Evolutionary conservation across 164 flowering plant genomes (phyloP).

Genomic region (Liquidambar formosana): DNA sequence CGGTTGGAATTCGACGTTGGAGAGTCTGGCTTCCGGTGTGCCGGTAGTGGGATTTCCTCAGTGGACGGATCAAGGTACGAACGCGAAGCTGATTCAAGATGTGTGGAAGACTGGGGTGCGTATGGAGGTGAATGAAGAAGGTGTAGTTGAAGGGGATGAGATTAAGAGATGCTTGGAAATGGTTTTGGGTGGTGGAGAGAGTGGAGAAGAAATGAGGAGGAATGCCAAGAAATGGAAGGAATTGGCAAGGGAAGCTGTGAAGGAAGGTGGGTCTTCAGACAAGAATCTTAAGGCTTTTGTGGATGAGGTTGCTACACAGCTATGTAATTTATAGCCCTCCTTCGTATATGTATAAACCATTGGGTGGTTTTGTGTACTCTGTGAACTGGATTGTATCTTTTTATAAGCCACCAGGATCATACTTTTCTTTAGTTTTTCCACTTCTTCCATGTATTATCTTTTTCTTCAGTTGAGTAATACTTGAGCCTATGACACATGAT

Average conservation of each 20-base stretch:
- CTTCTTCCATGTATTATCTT: too few relatives aligned
- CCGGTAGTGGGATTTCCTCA: slow-evolving; percentile 47
- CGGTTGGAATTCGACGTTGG: slow-evolving; percentile 50
- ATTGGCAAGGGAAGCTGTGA: slow-evolving; percentile 23
- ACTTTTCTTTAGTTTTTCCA: too few relatives aligned
- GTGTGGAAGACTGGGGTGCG: slow-evolving; percentile 43
- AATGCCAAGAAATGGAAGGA: slow-evolving; percentile 31
- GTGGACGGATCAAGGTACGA: slow-evolving; percentile 42
- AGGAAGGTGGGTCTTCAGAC: slow-evolving; percentile 27
- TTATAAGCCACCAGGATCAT: too few relatives aligned
- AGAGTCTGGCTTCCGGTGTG: slow-evolving; percentile 35
- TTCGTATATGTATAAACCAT: too few relatives aligned
- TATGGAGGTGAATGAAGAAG: slow-evolving; percentile 23
- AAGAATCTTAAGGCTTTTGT: slow-evolving; percentile 12
- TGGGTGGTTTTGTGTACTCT: too few relatives aligned
- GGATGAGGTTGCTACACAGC: too few relatives aligned
- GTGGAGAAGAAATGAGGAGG: slow-evolving; percentile 22
- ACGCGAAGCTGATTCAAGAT: slow-evolving; percentile 38
- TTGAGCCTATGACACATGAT: too few relatives aligned
- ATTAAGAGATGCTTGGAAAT: slow-evolving; percentile 31
- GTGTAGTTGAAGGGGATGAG: slow-evolving; percentile 27
- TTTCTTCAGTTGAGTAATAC: too few relatives aligned
- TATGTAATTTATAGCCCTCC: too few relatives aligned
- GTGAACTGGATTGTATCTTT: too few relatives aligned
- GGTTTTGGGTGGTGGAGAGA: slow-evolving; percentile 31